These are phyloP conservation scores for Trichomonas vaginalis DNA, from an alignment of 208 protist species.

Conservation along the genomic window DNA sequence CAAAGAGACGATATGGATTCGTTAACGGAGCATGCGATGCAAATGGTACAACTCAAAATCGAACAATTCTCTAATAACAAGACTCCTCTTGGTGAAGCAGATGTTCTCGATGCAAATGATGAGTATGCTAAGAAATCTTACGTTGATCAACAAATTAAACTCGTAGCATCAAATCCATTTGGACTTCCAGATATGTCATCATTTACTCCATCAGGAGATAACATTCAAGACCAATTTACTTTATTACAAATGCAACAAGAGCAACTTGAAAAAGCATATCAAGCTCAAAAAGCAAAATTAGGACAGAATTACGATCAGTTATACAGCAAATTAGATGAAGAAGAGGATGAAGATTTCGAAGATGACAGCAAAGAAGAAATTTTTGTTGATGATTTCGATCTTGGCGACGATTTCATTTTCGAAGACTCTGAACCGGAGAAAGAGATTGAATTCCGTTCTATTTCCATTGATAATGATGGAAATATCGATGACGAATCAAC, in stretches of 20 bases:
- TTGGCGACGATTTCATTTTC: neutral
- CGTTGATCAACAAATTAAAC: neutral
- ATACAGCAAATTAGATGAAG: neutral
- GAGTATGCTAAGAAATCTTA: neutral
- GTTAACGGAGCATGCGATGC: neutral
- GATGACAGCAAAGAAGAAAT: neutral
- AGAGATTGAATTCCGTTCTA: neutral
- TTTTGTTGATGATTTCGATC: neutral
- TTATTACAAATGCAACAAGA: neutral
- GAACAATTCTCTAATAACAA: neutral
- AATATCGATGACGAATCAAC: neutral
- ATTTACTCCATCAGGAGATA: neutral
- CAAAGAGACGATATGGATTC: neutral
- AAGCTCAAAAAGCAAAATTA: neutral
- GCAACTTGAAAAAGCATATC: neutral
- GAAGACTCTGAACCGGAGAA: neutral
- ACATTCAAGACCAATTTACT: neutral
- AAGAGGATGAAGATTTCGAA: neutral
- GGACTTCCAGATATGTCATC: neutral
- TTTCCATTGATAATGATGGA: neutral
- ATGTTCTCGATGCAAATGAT: neutral
- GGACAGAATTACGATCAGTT: neutral
- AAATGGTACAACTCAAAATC: neutral
- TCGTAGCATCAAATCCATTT: neutral
- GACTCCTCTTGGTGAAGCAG: neutral